phyloP scores from a whole-genome alignment of 2,329 filamentous ascomycete species.

The Ambrosiella xylebori region DNA sequence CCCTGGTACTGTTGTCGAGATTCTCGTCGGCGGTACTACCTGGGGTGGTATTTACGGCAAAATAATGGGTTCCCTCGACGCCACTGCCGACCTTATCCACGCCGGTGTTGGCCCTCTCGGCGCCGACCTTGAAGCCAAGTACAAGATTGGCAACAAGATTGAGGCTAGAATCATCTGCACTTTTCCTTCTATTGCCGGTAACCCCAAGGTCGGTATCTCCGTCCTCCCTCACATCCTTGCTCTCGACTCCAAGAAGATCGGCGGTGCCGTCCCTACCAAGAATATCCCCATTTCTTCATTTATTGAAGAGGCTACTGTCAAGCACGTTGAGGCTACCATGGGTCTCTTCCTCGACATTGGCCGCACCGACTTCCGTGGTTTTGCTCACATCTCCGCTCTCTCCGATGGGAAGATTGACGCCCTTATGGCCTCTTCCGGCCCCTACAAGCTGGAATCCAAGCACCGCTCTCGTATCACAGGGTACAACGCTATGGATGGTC shows the following conservation, averaged over 20 bases:
- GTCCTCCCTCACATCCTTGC: conserved; percentile 68
- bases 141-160: conserved; percentile 68
- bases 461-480: conserved; percentile 72
- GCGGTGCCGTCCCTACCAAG: conserved; percentile 34
- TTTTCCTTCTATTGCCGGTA: conserved; percentile 56
- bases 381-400: conserved; percentile 86
- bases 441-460: conserved; percentile 58
- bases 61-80: conserved; percentile 78
- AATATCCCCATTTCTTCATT: conserved; percentile 55
- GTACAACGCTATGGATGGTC: conserved; percentile 72
- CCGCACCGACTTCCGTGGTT: conserved; percentile 49
- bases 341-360: conserved; percentile 67
- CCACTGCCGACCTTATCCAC: conserved; percentile 79
- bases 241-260: conserved; percentile 31
- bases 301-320: conserved; percentile 60
- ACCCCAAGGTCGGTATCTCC: conserved; percentile 74
- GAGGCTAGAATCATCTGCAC: conserved; percentile 79
- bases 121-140: conserved; percentile 56
- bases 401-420: conserved; percentile 80
- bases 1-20: conserved; percentile 76
- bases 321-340: conserved; percentile 60
- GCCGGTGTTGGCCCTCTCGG: conserved; percentile 58
- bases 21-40: conserved; percentile 62
- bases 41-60: conserved; percentile 69
- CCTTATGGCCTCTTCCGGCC: conserved; percentile 57